Evolutionary conservation across 129 eudicot genomes (phyloP), one percentile per base, ranked within the genome.

Genomic region (Flaveria linearis): DNA sequence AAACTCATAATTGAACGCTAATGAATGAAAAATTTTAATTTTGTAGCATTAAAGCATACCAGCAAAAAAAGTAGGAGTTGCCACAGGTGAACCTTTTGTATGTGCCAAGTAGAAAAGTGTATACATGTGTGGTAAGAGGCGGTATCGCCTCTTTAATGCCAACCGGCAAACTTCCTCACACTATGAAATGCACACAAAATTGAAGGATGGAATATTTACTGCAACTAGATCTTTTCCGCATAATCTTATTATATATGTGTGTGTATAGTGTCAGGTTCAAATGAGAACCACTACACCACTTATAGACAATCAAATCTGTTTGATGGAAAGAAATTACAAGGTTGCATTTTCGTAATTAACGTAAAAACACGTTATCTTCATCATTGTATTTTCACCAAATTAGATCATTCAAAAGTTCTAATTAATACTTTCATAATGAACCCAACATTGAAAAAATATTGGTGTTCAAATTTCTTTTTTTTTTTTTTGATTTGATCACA

Each of bases 161-260:
- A 89, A 80, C 12, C 96, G 96, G 47, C 94, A 94, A 74, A 94
- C 96, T 80, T 91, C 97, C 78, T 94, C 97, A 49, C 99, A 94
- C 99, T 91, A 80, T 8, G 41, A 71, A 56, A 52, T 47, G 63
- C 6, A 83, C 47, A 51, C 5, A 45, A 23, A 18, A 39, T 39
- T 26, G 33, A 18, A 73, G 49, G 9, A 28, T n/a, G 30, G 0
- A n/a, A 64, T 7, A 12, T 75, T 22, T 42, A 73, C 39, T 1
- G 22, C 51, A 18, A 43, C 11, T 53, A 30, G 36, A 30, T 18
- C 28, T 56, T 56, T 51, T 51, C 20, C 9, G 20, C 57, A 57
- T n/a, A 52, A 17, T 36, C 6, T 36, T 36, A 30, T 30, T 36
- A 36, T 36, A 36, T 5, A 33, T 33, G 39, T 5, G 8, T 36